Evolutionary conservation across 2,329 filamentous ascomycete species (phyloP), one percentile per base, ranked within the genome.

Genomic region (Alternaria brassicae): DNA sequence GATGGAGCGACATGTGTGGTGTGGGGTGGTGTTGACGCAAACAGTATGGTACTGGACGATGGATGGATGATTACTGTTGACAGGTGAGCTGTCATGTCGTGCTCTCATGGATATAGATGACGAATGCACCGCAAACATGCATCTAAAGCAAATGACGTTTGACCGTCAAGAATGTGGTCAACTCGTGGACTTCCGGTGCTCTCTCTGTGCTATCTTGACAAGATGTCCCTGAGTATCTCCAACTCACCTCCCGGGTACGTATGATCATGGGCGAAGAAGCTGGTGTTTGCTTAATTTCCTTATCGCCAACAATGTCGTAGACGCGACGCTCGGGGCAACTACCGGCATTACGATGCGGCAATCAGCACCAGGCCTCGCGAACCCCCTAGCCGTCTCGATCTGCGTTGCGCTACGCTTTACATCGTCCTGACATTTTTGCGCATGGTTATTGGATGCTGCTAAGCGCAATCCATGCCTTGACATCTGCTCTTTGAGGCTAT

Each of bases 21-120:
- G 12, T 86, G 84, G 84, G 85, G 84, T n/a, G 84, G 85, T 0
- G 60, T 80, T 3, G 81, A 81, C 63, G 77, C 73, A 0, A 72
- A 79, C 36, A 81, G 81, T 2, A 77, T 77, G 44, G 62, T 78
- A 3, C 50, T 78, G 15, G 67, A 72, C n/a, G 79, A 81, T 70
- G 80, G 80, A 5, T 76, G 78, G 72, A 62, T 82, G 69, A 61
- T 81, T n/a, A 80, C 74, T 32, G 75, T 81, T 6, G 75, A 77
- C 25, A 64, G 75, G 59, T 78, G 62, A 58, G 44, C 41, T 21
- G 47, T 36, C 45, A 47, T 40, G 39, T 28, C 19, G 17, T 28
- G 21, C 56, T 21, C 30, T 17, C 7, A 12, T 49, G 50, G 19
- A 17, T 25, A 8, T 30, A 36, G 8, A 41, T 34, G 17, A 45